Percentiles rank a stretch among this genome's conserved stretches.
Conservation (phyloP, 495 filamentous ascomycete species). For the Lasiosphaeris hirsuta region DNA sequence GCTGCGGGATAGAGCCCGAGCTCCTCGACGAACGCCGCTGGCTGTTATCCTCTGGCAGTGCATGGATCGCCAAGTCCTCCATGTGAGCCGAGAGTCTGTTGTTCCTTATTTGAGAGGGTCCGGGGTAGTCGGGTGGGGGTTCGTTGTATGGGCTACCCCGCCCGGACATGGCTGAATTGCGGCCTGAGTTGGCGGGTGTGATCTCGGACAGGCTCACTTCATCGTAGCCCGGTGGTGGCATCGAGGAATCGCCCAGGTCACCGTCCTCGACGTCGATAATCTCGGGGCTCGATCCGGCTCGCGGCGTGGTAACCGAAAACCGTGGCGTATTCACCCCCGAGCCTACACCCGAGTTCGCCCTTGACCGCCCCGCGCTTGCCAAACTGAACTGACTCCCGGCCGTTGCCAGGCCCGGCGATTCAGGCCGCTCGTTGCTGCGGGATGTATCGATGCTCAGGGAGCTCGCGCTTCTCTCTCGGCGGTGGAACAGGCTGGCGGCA, state of each 20-base stretch:
- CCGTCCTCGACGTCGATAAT: constrained; percentile 44
- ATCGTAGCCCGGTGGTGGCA: constrained; percentile 55
- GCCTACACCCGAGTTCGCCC: constrained; percentile 24
- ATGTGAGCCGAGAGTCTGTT: constrained; percentile 33
- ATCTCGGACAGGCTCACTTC: constrained; percentile 49
- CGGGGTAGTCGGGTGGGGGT: constrained; percentile 50
- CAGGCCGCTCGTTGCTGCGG: constrained; percentile 17
- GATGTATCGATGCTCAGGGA: constrained; percentile 49
- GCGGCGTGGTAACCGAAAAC: constrained; percentile 20
- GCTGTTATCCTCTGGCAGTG: constrained; percentile 10
- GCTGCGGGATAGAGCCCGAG: constrained; percentile 36
- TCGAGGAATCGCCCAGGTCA: constrained; percentile 45
- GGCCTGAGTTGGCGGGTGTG: constrained; percentile 29
- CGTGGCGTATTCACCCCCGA: constrained; percentile 26
- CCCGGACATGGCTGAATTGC: constrained; percentile 29
- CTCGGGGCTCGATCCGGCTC: constrained; percentile 37
- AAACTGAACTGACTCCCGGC: constrained; percentile 25
- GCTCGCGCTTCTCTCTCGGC: constrained; percentile 41
- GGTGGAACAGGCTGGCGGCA: constrained; percentile 33
- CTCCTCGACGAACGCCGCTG: constrained; percentile 26
- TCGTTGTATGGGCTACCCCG: constrained; percentile 37
- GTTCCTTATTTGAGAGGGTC: constrained; percentile 29
- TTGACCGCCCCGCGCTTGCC: constrained; percentile 14
- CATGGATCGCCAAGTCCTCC: constrained; percentile 23
- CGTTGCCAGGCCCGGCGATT: constrained; percentile 22